Conservation (phyloP, 164 flowering plant species). For the Buxus sempervirens region DNA sequence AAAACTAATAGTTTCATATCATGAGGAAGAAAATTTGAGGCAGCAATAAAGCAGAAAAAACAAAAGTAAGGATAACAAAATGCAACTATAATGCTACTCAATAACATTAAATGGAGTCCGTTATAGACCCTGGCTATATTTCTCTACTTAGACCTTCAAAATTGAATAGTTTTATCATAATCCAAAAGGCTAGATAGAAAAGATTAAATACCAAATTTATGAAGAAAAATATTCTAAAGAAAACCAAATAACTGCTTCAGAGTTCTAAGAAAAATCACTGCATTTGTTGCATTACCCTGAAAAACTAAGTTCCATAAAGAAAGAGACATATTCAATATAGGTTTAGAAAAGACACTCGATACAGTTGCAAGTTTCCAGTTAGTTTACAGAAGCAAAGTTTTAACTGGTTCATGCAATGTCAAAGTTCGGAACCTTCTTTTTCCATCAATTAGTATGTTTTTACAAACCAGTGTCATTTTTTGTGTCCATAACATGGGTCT, state of each 20-base stretch:
- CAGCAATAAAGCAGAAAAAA: background rate
- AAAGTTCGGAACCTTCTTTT: too few relatives aligned
- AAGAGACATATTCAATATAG: background rate
- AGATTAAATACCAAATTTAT: background rate
- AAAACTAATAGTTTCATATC: too few relatives aligned
- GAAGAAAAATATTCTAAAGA: background rate
- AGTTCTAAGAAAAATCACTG: background rate
- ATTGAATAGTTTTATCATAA: background rate
- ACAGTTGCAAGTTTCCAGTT: background rate
- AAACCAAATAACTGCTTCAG: background rate
- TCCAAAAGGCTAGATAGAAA: background rate
- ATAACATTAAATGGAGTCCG: background rate
- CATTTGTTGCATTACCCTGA: background rate
- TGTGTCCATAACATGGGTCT: too few relatives aligned
- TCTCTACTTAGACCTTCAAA: background rate
- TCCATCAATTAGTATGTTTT: too few relatives aligned
- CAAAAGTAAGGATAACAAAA: background rate
- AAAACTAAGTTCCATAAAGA: background rate
- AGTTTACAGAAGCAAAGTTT: background rate
- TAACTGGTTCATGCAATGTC: too few relatives aligned
- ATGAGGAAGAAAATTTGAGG: background rate
- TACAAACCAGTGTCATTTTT: too few relatives aligned
- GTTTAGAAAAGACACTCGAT: background rate
- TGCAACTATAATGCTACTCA: background rate
- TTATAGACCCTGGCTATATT: background rate